Evolutionary conservation across 192 early-diverging fungal genomes (phyloP), one percentile per base, ranked within the genome.

Genomic region (Backusella macrospora): DNA sequence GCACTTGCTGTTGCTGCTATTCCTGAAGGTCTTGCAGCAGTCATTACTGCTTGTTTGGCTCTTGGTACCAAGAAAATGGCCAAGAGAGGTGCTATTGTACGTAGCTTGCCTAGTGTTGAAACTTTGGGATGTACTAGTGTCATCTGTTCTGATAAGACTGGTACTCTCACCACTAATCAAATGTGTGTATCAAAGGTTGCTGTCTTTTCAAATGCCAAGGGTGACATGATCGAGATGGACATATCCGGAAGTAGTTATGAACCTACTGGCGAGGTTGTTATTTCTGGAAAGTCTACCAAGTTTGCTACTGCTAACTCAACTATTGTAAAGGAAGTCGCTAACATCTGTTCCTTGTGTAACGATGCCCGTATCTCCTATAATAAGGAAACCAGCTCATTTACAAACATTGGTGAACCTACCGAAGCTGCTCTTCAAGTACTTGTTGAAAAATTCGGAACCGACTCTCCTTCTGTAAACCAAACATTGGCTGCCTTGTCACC

Each of bases 111-210:
- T 39, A 90, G 88, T 42, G 97, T 99, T 64, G 98, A 99, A 87
- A 99, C 98, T 1, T 87, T 99, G 44, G 98, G 98, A 9, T 96
- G 97, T 81, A 98, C 96, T 34, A 92, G 90, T 76, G 94, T 99
- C 49, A 98, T 99, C 77, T 99, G 98, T 84, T 97, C 96, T 9
- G 98, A 99, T 88, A 99, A 99, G 86, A 99, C 98, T 7, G 98
- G 98, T 65, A 99, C 98, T 42, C 87, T 99, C 74, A 99, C 98
- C 9, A 98, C 96, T 40, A 98, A 98, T 82, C 94, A 98, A 81
- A 99, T 99, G 98, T 92, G 91, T 67, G 93, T 94, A 9, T 85
- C 92, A 16, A 85, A 86, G 46, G 77, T 88, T 14, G 44, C 88
- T 26, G 64, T 80, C 15, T 85, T 95, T 4, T 83, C 88, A 59